Conservation (phyloP, 495 filamentous ascomycete species). For the Aspergillus panamensis region DNA sequence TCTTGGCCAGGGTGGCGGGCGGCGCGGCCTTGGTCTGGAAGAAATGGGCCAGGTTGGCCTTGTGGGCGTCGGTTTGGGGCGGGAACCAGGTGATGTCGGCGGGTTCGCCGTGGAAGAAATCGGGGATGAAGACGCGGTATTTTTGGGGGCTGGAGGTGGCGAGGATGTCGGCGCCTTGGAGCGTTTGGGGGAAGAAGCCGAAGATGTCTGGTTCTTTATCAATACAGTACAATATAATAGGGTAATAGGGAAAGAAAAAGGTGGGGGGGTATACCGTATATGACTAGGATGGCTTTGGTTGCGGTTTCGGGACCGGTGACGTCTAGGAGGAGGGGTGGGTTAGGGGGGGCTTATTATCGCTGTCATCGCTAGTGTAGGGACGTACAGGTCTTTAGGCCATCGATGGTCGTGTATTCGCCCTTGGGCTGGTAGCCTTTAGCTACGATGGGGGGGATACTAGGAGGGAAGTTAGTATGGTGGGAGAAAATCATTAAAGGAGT, state of each 20-base stretch:
- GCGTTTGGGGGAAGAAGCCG: slow-evolving; percentile 52
- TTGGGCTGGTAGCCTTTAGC: slow-evolving; percentile 56
- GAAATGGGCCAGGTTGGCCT: slow-evolving; percentile 69
- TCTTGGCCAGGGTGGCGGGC: slow-evolving; percentile 55
- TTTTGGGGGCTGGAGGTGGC: slow-evolving; percentile 45
- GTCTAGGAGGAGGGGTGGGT: slow-evolving; percentile 38
- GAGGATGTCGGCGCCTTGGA: slow-evolving; percentile 58
- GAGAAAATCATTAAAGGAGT: background rate
- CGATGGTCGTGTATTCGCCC: slow-evolving; percentile 57
- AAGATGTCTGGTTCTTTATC: slow-evolving; percentile 45
- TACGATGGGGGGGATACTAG: slow-evolving; percentile 52
- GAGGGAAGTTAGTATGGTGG: background rate
- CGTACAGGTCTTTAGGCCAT: slow-evolving; percentile 60
- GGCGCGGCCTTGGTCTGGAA: slow-evolving; percentile 68
- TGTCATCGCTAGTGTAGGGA: too few relatives aligned
- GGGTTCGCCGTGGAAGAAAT: slow-evolving; percentile 53
- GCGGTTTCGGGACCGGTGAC: slow-evolving; percentile 51
- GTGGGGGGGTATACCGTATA: slow-evolving; percentile 38
- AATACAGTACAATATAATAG: background rate
- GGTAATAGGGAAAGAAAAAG: background rate
- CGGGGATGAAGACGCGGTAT: slow-evolving; percentile 57
- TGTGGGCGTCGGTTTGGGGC: slow-evolving; percentile 76
- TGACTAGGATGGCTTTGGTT: slow-evolving; percentile 50
- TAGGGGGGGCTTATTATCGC: background rate
- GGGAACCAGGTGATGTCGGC: slow-evolving; percentile 58